phyloP scores from a whole-genome alignment of 2,329 filamentous ascomycete species.

The Stagonosporopsis chrysanthemi region DNA sequence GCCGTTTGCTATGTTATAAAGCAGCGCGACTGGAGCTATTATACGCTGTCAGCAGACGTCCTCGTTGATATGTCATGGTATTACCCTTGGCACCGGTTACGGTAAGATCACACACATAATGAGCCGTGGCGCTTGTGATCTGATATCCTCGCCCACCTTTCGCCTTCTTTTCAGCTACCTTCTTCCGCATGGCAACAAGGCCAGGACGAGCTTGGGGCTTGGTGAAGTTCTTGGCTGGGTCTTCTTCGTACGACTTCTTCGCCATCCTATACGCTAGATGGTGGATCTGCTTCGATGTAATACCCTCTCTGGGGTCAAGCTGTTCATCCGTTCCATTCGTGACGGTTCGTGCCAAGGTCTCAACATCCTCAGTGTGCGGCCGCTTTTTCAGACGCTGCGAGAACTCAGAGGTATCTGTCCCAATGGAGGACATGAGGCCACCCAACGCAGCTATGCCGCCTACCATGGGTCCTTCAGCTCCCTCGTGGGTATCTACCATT shows the following conservation, averaged over 20 bases:
- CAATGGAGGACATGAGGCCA: conserved; percentile 18
- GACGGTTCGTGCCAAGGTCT: conserved; percentile 1
- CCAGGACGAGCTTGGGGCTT: conserved; percentile 2
- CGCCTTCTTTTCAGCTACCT: conserved; percentile 13
- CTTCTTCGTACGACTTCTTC: conserved; percentile 20
- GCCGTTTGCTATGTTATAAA: conserved; percentile 33
- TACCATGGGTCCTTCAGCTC: conserved; percentile 23
- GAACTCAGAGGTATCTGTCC: conserved; percentile 24
- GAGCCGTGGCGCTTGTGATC: conserved; percentile 23
- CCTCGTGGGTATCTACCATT: conserved; percentile 26
- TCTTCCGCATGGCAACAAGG: conserved; percentile 7
- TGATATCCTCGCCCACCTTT: conserved; percentile 23
- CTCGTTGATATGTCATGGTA: accelerated
- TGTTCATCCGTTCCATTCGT: conserved; percentile 1
- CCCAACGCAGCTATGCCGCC: conserved; percentile 24
- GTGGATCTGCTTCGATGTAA: conserved; percentile 17
- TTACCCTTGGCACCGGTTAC: conserved; percentile 21
- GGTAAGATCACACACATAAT: conserved; percentile 24
- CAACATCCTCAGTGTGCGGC: neutral
- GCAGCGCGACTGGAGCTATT: conserved; percentile 28
- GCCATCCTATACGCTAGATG: conserved; percentile 30
- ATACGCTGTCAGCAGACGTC: neutral
- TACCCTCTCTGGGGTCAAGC: conserved; percentile 6
- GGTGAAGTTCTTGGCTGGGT: conserved; percentile 17
- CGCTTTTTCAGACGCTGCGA: conserved; percentile 19